A percentile compares a stretch with the other conserved stretches of the same genome.
phyloP scores from a whole-genome alignment of 1,139 yeast species.

The Pneumocystis wakefieldiae region DNA sequence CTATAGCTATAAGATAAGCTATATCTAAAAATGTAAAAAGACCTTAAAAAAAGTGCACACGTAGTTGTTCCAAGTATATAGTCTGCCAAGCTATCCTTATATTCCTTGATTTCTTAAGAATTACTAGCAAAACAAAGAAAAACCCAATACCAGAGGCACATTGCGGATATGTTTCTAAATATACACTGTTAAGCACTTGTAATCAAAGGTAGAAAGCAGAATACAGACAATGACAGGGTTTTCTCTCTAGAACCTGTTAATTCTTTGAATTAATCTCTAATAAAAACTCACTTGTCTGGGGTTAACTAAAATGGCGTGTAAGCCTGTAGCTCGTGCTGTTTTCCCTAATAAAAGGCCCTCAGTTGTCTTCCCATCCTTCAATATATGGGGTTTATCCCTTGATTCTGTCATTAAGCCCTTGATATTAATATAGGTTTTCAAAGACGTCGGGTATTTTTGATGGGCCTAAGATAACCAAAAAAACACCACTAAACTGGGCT shows the following conservation, averaged over 20 bases:
- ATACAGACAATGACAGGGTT: slow-evolving; percentile 35
- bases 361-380: too few relatives aligned
- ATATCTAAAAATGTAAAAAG: neutral
- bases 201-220: neutral
- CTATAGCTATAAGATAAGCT: slow-evolving; percentile 20
- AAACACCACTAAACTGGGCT: too few relatives aligned
- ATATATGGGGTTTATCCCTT: too few relatives aligned
- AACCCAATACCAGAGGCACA: slow-evolving; percentile 23
- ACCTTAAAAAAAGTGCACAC: slow-evolving; percentile 50
- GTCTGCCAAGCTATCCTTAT: slow-evolving; percentile 33
- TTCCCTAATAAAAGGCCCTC: too few relatives aligned
- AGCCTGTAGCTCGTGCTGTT: slow-evolving; percentile 9
- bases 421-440: too few relatives aligned
- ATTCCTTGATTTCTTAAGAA: slow-evolving; percentile 26
- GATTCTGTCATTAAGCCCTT: too few relatives aligned
- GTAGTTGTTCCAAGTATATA: slow-evolving; percentile 56
- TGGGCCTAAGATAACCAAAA: too few relatives aligned
- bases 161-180: slow-evolving; percentile 28
- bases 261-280: neutral
- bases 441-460: too few relatives aligned
- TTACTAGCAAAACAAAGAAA: neutral
- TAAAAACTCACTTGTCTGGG: slow-evolving; percentile 28
- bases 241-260: slow-evolving; percentile 28
- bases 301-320: slow-evolving; percentile 31
- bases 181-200: neutral